Evolutionary conservation across 306 rosid genomes (phyloP).

Genomic region (Casuarina glauca): DNA sequence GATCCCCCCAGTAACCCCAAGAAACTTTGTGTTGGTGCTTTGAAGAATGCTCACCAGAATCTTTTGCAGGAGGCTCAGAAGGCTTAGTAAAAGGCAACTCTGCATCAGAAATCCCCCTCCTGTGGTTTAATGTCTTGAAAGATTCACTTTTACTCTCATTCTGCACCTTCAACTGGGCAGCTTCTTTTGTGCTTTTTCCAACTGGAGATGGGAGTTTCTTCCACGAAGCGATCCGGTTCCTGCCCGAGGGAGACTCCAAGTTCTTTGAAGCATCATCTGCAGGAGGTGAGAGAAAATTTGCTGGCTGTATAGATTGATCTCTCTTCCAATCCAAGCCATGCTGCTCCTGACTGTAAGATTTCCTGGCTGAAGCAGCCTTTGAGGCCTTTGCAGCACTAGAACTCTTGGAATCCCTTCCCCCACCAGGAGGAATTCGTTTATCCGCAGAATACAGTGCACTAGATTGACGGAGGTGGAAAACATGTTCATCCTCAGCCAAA

Average conservation of each 20-base stretch:
- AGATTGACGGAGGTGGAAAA: constrained; percentile 76
- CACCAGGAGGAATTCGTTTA: constrained; percentile 61
- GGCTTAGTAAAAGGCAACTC: constrained; percentile 61
- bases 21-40: constrained; percentile 87
- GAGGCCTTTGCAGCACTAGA: constrained; percentile 51
- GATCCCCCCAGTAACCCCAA: constrained; percentile 96
- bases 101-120: constrained; percentile 49
- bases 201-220: constrained; percentile 78
- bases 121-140: constrained; percentile 46
- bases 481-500: constrained; percentile 88
- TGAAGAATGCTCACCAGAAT: constrained; percentile 69
- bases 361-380: constrained; percentile 62
- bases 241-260: constrained; percentile 56
- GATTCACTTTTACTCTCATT: constrained; percentile 56
- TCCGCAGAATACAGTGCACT: constrained; percentile 68
- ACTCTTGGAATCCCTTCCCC: constrained; percentile 62
- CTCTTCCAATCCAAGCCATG: constrained; percentile 61
- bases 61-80: constrained; percentile 66
- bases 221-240: constrained; percentile 87
- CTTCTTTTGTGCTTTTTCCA: constrained; percentile 54
- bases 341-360: constrained; percentile 93
- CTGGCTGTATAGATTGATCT: constrained; percentile 43
- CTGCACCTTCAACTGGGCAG: constrained; percentile 58
- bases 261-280: constrained; percentile 52
- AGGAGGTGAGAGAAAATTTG: constrained; percentile 37